Conservation (phyloP, 2,329 filamentous ascomycete species). For the Aquanectria penicillioides region DNA sequence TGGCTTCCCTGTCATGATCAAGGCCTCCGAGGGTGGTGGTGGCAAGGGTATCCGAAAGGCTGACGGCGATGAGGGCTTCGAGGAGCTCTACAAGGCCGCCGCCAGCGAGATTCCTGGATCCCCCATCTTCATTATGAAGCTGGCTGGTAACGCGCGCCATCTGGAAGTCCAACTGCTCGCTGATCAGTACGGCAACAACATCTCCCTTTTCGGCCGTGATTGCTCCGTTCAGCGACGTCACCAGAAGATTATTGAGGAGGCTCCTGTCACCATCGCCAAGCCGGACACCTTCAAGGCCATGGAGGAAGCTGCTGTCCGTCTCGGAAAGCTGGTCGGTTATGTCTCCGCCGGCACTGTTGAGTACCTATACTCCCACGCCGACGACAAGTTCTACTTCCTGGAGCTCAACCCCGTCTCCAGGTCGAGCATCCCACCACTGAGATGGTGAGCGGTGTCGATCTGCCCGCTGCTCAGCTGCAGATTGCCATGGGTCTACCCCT, state of each 20-base stretch:
- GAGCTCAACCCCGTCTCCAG: slow-evolving; percentile 98
- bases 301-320: slow-evolving; percentile 94
- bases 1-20: slow-evolving; percentile 99
- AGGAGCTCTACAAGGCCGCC: slow-evolving; percentile 90
- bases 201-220: slow-evolving; percentile 97
- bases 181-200: slow-evolving; percentile 99
- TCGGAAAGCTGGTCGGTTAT: slow-evolving; percentile 94
- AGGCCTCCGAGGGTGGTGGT: slow-evolving; percentile 99
- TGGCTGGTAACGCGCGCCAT: slow-evolving; percentile 95
- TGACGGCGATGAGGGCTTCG: slow-evolving; percentile 83
- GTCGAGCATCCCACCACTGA: slow-evolving; percentile 99
- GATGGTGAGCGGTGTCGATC: slow-evolving; percentile 98
- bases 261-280: slow-evolving; percentile 95
- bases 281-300: slow-evolving; percentile 90
- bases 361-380: slow-evolving; percentile 96
- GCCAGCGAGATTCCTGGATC: slow-evolving; percentile 98
- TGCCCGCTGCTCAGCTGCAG: slow-evolving; percentile 97
- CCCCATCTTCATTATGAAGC: slow-evolving; percentile 99
- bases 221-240: slow-evolving; percentile 98
- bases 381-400: slow-evolving; percentile 99
- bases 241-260: slow-evolving; percentile 99
- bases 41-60: slow-evolving; percentile 99
- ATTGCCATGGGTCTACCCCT: slow-evolving; percentile 98
- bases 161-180: slow-evolving; percentile 97
- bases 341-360: slow-evolving; percentile 99